Evolutionary conservation across 345 rosid genomes (phyloP).

Genomic region (Arabidopsis suecica): DNA sequence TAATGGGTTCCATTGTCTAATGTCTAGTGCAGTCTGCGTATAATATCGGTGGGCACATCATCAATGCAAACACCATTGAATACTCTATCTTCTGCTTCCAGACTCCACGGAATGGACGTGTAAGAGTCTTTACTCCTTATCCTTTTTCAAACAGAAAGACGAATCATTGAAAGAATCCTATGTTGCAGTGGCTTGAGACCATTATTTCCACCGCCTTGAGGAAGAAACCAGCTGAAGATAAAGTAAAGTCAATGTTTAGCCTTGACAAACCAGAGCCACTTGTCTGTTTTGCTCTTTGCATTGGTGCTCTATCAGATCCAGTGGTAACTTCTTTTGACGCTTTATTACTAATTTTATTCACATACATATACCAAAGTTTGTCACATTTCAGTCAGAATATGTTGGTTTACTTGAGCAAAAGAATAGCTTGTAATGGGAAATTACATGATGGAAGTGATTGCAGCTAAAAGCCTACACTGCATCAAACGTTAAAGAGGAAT

Average conservation of each 20-base stretch:
- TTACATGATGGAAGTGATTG: slow-evolving; percentile 20
- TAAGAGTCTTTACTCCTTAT: slow-evolving; percentile 41
- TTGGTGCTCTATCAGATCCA: slow-evolving; percentile 86
- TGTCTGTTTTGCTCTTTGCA: slow-evolving; percentile 84
- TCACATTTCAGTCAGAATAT: neutral
- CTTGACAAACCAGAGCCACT: slow-evolving; percentile 61
- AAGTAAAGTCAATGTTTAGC: slow-evolving; percentile 60
- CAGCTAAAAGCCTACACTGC: slow-evolving; percentile 79
- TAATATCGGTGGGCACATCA: slow-evolving; percentile 78
- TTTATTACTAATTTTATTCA: neutral
- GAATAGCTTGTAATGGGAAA: neutral
- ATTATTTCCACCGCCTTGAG: slow-evolving; percentile 75
- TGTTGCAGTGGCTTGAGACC: slow-evolving; percentile 84
- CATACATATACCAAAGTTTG: neutral
- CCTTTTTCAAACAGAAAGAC: neutral
- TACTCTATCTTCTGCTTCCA: slow-evolving; percentile 76
- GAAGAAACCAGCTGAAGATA: slow-evolving; percentile 76
- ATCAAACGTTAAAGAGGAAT: slow-evolving; percentile 62
- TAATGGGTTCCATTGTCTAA: slow-evolving; percentile 51
- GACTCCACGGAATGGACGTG: slow-evolving; percentile 77
- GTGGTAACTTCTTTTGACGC: slow-evolving; percentile 55
- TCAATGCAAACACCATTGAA: slow-evolving; percentile 87
- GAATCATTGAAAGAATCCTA: neutral
- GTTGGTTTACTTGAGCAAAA: neutral
- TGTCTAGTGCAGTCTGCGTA: slow-evolving; percentile 87